Conservation (phyloP, 176 grass and related monocot species). For the Zea mays region Zm-B73-REFERENCE-NAM-5.0 NC_050104.1:91990501-91991000, state of each 20-base stretch:
- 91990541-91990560: too few species aligned
- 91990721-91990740: background rate
- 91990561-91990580: too few species aligned
- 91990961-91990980: conserved; percentile 7
- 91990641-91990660: too few species aligned
- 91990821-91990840: background rate
- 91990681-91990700: background rate
- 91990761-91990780: background rate
- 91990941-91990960: conserved; percentile 14
- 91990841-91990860: background rate
- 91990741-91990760: background rate
- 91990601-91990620: too few species aligned
- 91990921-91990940: background rate
- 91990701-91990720: too few species aligned
- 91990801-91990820: background rate
- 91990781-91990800: background rate
- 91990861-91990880: too few species aligned
- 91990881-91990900: conserved; percentile 6
- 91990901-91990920: background rate
- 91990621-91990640: too few species aligned
- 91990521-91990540: too few species aligned
- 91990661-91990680: background rate
- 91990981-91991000: conserved; percentile 11
- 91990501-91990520: too few species aligned
- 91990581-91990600: too few species aligned